Evolutionary conservation across 2,329 filamentous ascomycete species (phyloP).

Genomic region (Helminthosporium solani): DNA sequence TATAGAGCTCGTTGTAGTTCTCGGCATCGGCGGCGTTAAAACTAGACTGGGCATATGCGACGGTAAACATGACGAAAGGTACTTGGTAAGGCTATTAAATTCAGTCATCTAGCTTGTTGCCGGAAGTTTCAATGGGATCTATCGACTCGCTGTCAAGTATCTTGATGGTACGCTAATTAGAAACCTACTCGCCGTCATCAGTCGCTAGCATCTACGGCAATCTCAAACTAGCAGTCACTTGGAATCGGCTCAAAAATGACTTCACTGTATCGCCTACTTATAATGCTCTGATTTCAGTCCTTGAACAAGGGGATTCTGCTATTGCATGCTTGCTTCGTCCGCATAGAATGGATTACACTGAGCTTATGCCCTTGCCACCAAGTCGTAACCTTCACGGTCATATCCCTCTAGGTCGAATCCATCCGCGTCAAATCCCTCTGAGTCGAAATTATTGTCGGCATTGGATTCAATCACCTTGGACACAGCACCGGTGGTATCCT

Average conservation of each 20-base stretch:
- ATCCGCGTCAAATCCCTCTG: too few species aligned
- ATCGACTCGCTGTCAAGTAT: background rate
- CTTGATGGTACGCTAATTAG: too few species aligned
- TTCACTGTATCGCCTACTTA: conserved; percentile 55
- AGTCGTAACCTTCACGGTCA: too few species aligned
- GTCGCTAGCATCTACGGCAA: conserved; percentile 39
- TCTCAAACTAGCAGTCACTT: conserved; percentile 42
- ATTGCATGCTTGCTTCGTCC: conserved; percentile 36
- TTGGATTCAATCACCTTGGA: too few species aligned
- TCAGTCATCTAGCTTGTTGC: conserved; percentile 52
- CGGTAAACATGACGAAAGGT: conserved; percentile 51
- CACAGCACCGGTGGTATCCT: too few species aligned
- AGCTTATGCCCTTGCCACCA: conserved; percentile 42
- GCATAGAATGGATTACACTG: conserved; percentile 42
- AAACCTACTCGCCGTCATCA: conserved; percentile 48
- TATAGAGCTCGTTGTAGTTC: conserved; percentile 48
- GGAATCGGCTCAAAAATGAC: conserved; percentile 45
- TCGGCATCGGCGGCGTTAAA: conserved; percentile 43
- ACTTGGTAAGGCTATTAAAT: conserved; percentile 51
- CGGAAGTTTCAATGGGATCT: conserved; percentile 41
- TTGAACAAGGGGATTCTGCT: conserved; percentile 21
- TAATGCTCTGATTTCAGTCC: conserved; percentile 49
- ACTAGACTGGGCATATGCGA: conserved; percentile 49
- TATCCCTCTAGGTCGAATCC: too few species aligned
- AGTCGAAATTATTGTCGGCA: conserved; percentile 51